Conservation (phyloP, 1,139 yeast genomes). For the Saccharomycopsis phalli region DNA sequence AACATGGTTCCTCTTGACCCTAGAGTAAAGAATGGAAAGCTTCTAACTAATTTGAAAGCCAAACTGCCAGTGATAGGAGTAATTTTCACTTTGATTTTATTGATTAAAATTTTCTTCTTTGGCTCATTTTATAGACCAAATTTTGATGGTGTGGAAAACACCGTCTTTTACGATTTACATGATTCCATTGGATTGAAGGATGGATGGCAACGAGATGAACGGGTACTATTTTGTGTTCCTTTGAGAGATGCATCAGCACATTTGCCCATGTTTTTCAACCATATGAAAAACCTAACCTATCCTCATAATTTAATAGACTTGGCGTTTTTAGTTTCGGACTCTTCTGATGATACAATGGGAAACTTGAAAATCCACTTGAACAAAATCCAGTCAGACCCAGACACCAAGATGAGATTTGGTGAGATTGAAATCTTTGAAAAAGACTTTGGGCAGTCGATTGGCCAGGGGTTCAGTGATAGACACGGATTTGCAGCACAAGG, state of each 20-base stretch:
- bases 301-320: conserved; percentile 60
- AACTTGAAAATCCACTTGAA: conserved; percentile 37
- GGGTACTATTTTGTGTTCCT: conserved; percentile 59
- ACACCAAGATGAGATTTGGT: conserved; percentile 29
- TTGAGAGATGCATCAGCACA: conserved; percentile 63
- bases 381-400: conserved; percentile 41
- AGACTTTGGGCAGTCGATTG: conserved; percentile 63
- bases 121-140: conserved; percentile 14
- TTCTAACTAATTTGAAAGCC: too few species aligned
- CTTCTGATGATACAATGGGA: conserved; percentile 48
- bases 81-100: neutral
- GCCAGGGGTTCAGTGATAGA: conserved; percentile 55
- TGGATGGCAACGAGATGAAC: conserved; percentile 52
- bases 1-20: too few species aligned
- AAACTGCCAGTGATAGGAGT: conserved; percentile 10
- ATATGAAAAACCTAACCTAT: conserved; percentile 49
- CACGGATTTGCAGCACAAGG: conserved; percentile 73
- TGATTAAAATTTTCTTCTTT: conserved; percentile 7
- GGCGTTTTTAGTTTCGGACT: conserved; percentile 58
- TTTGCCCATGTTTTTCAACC: conserved; percentile 56
- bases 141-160: conserved; percentile 17
- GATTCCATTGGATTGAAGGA: conserved; percentile 41
- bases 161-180: conserved; percentile 37
- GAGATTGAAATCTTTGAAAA: conserved; percentile 52
- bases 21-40: too few species aligned